phyloP scores from a whole-genome alignment of 345 rosid species.

The Populus davidiana region DNA sequence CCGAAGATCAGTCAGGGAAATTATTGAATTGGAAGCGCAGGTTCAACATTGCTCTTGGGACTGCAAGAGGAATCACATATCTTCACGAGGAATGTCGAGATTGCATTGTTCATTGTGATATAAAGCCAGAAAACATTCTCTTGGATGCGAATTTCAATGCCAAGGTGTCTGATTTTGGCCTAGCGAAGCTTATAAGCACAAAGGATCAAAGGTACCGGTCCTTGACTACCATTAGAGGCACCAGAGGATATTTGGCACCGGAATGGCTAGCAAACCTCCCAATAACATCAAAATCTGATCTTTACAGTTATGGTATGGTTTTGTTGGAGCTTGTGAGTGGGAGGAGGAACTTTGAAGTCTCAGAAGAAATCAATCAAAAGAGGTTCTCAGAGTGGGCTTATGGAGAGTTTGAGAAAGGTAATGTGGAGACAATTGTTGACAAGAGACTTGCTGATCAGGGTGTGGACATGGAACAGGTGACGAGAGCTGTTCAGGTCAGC shows the following conservation, averaged over 20 bases:
- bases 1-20: background rate
- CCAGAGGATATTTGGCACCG: constrained; percentile 23
- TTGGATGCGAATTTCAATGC: constrained; percentile 17
- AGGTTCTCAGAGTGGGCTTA: constrained; percentile 39
- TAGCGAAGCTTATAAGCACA: constrained; percentile 17
- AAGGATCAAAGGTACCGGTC: constrained; percentile 11
- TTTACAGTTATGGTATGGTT: constrained; percentile 20
- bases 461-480: constrained; percentile 7
- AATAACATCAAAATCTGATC: constrained; percentile 20
- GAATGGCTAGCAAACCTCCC: constrained; percentile 27
- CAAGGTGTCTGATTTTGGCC: constrained; percentile 24
- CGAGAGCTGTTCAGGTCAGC: constrained; percentile 9
- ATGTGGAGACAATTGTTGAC: constrained; percentile 4
- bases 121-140: constrained; percentile 22
- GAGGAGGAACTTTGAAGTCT: constrained; percentile 18
- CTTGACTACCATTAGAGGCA: constrained; percentile 7
- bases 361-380: constrained; percentile 15
- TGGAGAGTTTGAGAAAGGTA: constrained; percentile 15
- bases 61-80: constrained; percentile 23
- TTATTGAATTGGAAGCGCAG: constrained; percentile 6
- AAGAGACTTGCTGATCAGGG: constrained; percentile 2
- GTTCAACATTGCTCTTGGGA: constrained; percentile 18
- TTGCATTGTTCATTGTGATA: constrained; percentile 25
- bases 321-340: constrained; percentile 15
- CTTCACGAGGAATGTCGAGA: constrained; percentile 28